Conservation (phyloP, 176 grass and related monocot genomes). For the Carex kokanica region DNA sequence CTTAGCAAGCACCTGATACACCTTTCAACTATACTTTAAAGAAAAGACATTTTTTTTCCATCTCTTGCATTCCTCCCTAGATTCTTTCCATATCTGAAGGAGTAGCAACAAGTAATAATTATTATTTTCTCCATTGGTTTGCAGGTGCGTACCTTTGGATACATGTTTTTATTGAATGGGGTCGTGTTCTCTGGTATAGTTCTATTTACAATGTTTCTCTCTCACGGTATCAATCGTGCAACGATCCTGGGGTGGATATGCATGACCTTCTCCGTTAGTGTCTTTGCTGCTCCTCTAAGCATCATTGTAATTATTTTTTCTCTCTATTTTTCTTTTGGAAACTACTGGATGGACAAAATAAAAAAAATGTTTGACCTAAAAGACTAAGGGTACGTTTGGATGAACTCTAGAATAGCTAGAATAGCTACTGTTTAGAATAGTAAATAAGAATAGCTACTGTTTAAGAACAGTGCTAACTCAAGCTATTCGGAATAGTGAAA, state of each 20-base stretch:
- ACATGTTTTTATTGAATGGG: constrained; percentile 66
- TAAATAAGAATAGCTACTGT: too few species aligned
- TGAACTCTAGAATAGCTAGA: too few species aligned
- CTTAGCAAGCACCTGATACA: neutral
- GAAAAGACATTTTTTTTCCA: neutral
- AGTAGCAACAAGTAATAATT: neutral
- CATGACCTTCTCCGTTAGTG: constrained; percentile 76
- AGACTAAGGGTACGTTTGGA: too few species aligned
- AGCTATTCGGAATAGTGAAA: too few species aligned
- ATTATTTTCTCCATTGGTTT: neutral
- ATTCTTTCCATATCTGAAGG: neutral
- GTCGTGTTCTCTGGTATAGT: constrained; percentile 48
- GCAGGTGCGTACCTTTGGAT: constrained; percentile 38
- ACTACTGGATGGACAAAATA: too few species aligned
- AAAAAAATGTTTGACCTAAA: too few species aligned
- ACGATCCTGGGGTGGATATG: constrained; percentile 74
- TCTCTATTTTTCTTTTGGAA: neutral
- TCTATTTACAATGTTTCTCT: constrained; percentile 41
- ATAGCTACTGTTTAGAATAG: too few species aligned
- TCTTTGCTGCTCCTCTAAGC: constrained; percentile 86
- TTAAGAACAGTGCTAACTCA: too few species aligned
- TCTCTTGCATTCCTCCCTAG: neutral
- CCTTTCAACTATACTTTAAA: neutral
- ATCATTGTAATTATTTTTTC: constrained; percentile 64
- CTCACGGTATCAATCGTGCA: constrained; percentile 33